These are phyloP conservation scores for Tuber magnatum DNA, from an alignment of 495 filamentous ascomycete species.

Conservation along the genomic window DNA sequence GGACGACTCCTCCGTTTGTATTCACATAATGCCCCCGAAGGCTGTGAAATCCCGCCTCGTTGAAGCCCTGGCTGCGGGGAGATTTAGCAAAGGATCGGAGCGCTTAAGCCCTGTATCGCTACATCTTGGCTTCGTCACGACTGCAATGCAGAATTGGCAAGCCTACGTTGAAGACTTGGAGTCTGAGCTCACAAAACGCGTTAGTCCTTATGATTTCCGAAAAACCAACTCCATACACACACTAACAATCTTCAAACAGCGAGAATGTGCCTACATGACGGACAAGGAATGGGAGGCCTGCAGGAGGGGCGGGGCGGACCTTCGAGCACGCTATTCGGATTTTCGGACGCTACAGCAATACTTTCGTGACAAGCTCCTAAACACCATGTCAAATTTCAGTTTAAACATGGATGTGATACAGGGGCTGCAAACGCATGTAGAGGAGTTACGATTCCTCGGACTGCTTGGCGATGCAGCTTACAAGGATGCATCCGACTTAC, in stretches of 20 bases:
- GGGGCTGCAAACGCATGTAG: slow-evolving; percentile 4
- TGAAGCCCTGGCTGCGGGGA: not conserved
- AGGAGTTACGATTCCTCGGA: not conserved
- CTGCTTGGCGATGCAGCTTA: not conserved
- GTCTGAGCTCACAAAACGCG: slow-evolving; percentile 5
- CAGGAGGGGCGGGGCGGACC: not conserved
- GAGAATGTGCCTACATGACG: slow-evolving; percentile 8
- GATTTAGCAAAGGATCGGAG: slow-evolving; percentile 3
- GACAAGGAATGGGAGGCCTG: slow-evolving; percentile 9
- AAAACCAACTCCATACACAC: not conserved
- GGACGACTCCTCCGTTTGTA: slow-evolving; percentile 8
- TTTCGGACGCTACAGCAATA: slow-evolving; percentile 11
- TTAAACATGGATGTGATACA: slow-evolving; percentile 12
- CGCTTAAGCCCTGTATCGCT: slow-evolving; percentile 5
- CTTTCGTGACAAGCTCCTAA: slow-evolving; percentile 17
- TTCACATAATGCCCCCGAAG: slow-evolving; percentile 13
- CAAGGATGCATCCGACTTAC: slow-evolving; percentile 5
- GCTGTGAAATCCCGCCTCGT: not conserved
- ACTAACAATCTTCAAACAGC: slow-evolving; percentile 7
- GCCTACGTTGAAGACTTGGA: slow-evolving; percentile 12
- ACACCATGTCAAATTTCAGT: slow-evolving; percentile 1
- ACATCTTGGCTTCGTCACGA: slow-evolving; percentile 9
- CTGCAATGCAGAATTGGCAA: slow-evolving; percentile 12
- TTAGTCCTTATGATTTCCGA: not conserved
- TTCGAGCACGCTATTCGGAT: slow-evolving; percentile 9